These are phyloP conservation scores for Escallonia herrerae DNA, from an alignment of 129 eudicot genomes.

Conservation along the genomic window DNA sequence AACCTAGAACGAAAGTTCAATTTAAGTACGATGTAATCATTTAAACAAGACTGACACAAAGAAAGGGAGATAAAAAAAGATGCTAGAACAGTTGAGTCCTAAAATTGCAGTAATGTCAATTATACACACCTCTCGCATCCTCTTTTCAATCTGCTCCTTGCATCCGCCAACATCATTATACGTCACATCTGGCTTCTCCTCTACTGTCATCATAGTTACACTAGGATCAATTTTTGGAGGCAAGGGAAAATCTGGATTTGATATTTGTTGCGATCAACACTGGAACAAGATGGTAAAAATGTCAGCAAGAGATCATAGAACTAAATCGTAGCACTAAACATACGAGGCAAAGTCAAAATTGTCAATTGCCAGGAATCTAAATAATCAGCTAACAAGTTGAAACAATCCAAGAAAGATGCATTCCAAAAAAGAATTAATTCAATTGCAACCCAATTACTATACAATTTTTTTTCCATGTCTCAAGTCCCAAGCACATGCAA, in stretches of 20 bases:
- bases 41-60: neutral
- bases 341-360: no score
- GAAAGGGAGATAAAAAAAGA: neutral
- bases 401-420: no score
- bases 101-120: neutral
- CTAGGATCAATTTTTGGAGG: conserved; percentile 99
- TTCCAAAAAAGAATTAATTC: no score
- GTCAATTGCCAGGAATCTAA: no score
- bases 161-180: conserved; percentile 99
- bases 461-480: no score
- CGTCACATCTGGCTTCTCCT: conserved; percentile 97
- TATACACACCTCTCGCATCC: conserved; percentile 87
- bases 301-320: no score
- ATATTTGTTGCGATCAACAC: conserved; percentile 92
- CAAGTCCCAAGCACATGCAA: no score
- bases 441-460: no score
- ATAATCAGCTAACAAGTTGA: no score
- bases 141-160: conserved; percentile 95
- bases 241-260: conserved; percentile 92
- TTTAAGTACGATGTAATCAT: neutral
- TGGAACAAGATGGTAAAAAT: conserved; percentile 17
- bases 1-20: conserved; percentile 34
- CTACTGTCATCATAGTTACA: conserved; percentile 99
- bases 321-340: no score
- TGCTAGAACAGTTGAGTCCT: neutral